Percentiles rank a stretch among this genome's conserved stretches.
These are phyloP conservation scores for Solanum stenotomum DNA, from an alignment of 257 asterid species.

Conservation along the genomic window DNA sequence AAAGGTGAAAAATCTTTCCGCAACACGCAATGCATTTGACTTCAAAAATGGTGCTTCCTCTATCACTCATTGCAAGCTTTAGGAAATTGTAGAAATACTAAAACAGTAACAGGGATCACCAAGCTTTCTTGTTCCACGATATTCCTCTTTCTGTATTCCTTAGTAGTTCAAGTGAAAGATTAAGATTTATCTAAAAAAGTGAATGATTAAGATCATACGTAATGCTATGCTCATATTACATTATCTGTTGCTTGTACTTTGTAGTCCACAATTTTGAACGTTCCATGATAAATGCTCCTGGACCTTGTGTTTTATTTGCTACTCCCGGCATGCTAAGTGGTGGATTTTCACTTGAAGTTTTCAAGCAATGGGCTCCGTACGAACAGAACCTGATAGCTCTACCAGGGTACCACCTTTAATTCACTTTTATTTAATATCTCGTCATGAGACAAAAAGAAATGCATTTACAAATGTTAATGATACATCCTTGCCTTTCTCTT, in stretches of 20 bases:
- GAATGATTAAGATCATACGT: neutral
- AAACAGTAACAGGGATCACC: neutral
- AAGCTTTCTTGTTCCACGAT: neutral
- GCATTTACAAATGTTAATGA: neutral
- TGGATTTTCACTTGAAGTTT: constrained; percentile 91
- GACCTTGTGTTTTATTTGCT: constrained; percentile 95
- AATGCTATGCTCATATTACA: neutral
- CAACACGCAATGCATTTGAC: constrained; percentile 77
- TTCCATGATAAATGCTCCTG: constrained; percentile 71
- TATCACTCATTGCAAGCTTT: neutral
- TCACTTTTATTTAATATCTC: neutral
- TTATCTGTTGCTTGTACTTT: constrained; percentile 11
- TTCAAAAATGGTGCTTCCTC: constrained; percentile 60
- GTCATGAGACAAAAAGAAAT: neutral
- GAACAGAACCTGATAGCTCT: constrained; percentile 68
- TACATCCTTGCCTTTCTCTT: neutral
- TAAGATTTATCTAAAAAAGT: neutral
- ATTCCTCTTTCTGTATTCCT: neutral
- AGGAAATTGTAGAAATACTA: neutral
- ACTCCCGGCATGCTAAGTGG: constrained; percentile 95
- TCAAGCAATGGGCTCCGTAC: constrained; percentile 89
- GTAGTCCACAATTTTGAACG: constrained; percentile 77
- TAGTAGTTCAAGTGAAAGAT: neutral
- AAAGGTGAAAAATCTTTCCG: constrained; percentile 80
- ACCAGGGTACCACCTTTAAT: constrained; percentile 55